Evolutionary conservation across 176 grass and related monocot genomes (phyloP).

Genomic region (Cenchrus fungigraminus): DNA sequence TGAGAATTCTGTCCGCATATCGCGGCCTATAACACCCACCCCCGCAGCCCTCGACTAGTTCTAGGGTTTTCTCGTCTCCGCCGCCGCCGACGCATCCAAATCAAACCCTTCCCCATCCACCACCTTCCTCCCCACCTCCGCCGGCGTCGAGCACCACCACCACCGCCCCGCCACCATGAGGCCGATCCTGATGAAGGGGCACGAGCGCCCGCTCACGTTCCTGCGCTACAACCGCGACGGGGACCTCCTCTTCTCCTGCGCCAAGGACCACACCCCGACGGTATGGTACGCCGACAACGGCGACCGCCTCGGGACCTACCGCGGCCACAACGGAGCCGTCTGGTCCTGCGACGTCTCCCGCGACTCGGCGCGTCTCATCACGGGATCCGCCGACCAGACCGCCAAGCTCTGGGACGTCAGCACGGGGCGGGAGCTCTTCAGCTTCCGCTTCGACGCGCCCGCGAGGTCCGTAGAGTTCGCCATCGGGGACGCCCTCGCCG

Average conservation of each 20-base stretch:
- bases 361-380: conserved; percentile 75
- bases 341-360: conserved; percentile 91
- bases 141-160: neutral
- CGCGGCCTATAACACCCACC: neutral
- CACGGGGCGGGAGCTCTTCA: conserved; percentile 69
- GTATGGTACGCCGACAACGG: conserved; percentile 90
- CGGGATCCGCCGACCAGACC: conserved; percentile 77
- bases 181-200: conserved; percentile 96
- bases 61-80: conserved; percentile 41
- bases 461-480: conserved; percentile 75
- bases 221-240: conserved; percentile 95
- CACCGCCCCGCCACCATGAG: conserved; percentile 46
- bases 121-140: neutral
- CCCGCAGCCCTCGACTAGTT: neutral
- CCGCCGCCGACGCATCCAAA: neutral
- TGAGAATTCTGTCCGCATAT: neutral
- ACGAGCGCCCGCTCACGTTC: conserved; percentile 89
- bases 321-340: conserved; percentile 95
- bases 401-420: conserved; percentile 91
- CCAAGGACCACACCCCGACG: conserved; percentile 89
- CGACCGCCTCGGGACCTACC: conserved; percentile 83
- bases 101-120: neutral
- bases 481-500: conserved; percentile 65
- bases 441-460: conserved; percentile 80
- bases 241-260: conserved; percentile 94